Percentiles rank a stretch among this genome's conserved stretches.
Conservation (phyloP, 495 filamentous ascomycete species). For the Hyphodiscus hymeniophilus region DNA sequence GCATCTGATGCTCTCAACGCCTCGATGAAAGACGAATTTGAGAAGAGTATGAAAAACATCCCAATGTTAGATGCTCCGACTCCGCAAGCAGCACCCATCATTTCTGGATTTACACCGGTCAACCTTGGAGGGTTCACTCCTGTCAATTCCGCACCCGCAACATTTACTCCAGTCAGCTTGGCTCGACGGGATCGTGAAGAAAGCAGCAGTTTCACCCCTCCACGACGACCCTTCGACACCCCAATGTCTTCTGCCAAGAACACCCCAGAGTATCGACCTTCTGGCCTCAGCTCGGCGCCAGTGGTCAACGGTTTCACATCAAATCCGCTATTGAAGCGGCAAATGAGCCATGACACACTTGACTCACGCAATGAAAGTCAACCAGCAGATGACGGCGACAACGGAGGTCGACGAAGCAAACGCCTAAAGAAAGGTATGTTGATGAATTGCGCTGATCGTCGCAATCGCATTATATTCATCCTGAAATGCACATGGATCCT, state of each 20-base stretch:
- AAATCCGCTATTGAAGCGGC: conserved; percentile 64
- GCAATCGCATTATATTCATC: neutral
- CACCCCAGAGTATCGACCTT: conserved; percentile 50
- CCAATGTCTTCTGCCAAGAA: conserved; percentile 46
- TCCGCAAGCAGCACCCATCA: conserved; percentile 22
- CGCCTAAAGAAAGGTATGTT: conserved; percentile 81
- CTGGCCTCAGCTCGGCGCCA: conserved; percentile 39
- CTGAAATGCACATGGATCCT: conserved; percentile 14
- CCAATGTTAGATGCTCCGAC: conserved; percentile 46
- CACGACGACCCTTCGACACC: conserved; percentile 41
- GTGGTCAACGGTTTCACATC: conserved; percentile 47
- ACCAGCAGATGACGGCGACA: conserved; percentile 50
- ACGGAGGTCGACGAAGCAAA: conserved; percentile 80
- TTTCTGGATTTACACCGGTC: conserved; percentile 30
- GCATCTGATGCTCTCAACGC: conserved; percentile 61
- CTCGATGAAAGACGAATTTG: conserved; percentile 48
- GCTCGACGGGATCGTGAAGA: conserved; percentile 33
- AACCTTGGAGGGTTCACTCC: conserved; percentile 59
- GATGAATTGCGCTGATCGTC: neutral
- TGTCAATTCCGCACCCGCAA: conserved; percentile 52
- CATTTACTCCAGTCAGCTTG: conserved; percentile 46
- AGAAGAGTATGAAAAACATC: conserved; percentile 38
- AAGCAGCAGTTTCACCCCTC: conserved; percentile 32
- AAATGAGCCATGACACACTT: conserved; percentile 66
- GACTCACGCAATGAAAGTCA: conserved; percentile 50